Evolutionary conservation across 495 filamentous ascomycete species (phyloP).

Genomic region (Aspergillus hancockii): DNA sequence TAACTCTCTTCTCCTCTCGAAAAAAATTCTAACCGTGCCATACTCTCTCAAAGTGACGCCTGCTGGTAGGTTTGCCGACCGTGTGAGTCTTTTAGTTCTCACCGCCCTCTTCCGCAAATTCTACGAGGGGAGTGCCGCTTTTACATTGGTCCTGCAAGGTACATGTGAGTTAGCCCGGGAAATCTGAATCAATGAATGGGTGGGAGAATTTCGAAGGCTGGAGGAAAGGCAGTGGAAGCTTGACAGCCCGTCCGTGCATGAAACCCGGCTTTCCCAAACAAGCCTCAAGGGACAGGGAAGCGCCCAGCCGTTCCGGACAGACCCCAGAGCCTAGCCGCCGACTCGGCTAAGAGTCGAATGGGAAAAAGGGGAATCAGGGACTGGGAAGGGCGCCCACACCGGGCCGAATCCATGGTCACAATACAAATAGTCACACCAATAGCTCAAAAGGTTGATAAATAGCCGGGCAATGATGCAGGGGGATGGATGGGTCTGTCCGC

Average conservation of each 20-base stretch:
- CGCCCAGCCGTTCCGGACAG: constrained; percentile 1
- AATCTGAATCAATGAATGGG: background rate
- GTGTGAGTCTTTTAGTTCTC: constrained; percentile 7
- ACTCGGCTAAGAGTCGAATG: background rate
- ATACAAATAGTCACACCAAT: constrained; percentile 13
- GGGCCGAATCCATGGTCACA: constrained; percentile 1
- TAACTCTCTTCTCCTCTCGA: background rate
- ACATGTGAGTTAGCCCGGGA: constrained; percentile 28
- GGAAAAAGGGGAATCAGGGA: background rate
- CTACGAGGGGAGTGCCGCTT: constrained; percentile 58
- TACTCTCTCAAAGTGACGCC: background rate
- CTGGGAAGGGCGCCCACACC: background rate
- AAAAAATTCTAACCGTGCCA: background rate
- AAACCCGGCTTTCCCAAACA: background rate
- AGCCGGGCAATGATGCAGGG: constrained; percentile 10
- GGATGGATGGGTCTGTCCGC: constrained; percentile 7
- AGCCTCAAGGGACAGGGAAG: constrained; percentile 3
- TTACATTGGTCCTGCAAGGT: constrained; percentile 56
- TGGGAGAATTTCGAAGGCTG: constrained; percentile 14
- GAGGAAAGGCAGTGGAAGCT: constrained; percentile 19
- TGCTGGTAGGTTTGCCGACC: background rate
- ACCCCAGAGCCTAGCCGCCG: constrained; percentile 10
- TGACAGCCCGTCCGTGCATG: constrained; percentile 17
- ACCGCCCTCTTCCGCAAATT: constrained; percentile 42
- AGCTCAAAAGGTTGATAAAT: constrained; percentile 9